Evolutionary conservation across 805 yeast genomes (phyloP), one percentile per base, ranked within the genome.

Genomic region (Ogataea ramenticola): DNA sequence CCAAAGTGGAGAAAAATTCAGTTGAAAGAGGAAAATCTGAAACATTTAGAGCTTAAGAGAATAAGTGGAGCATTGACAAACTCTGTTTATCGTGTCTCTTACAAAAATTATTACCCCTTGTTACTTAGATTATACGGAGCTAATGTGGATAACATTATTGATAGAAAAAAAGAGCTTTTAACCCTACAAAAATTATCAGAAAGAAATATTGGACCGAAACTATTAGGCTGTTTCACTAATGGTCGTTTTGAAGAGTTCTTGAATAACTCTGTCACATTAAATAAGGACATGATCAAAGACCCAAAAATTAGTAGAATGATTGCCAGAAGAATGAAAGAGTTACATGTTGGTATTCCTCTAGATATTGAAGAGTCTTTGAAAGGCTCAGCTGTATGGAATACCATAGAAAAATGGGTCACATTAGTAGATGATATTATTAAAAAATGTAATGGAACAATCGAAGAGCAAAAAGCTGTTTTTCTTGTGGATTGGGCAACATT

Each of bases 251-350:
- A 93, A 65, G 97, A 93, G 65, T 93, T 83, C 56, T 68, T 93
- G 49, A 86, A 83, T 43, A 84, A 91, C 46, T 91, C 95, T 19
- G 68, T 75, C 43, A 82, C 98, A 1, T 72, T 93, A 53, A 79
- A 80, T 32, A 82, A 79, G 50, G 71, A 75, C 8, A 87, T 86
- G 52, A 77, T 93, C 41, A 73, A 95, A 59, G 80, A 80, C 49
- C 80, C 87, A 49, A 81, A 79, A 26, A 80, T 86, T 17, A 79
- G 89, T 40, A 80, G 82, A 50, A 84, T 86, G 70, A 82, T 93
- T 50, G 97, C 96, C 14, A 80, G 96, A 69, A 82, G 99, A 68
- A 93, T 93, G 98, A 83, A 90, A 57, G 97, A 93, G 53, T 71
- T 93, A 44, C 99, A 93, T 58, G 72, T 72, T 45, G 90, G 91